A percentile compares a stretch with the other conserved stretches of the same genome.
These are phyloP conservation scores for Aegilops sharonensis DNA, from an alignment of 176 grass and related monocot genomes.

Conservation along the genomic window DNA sequence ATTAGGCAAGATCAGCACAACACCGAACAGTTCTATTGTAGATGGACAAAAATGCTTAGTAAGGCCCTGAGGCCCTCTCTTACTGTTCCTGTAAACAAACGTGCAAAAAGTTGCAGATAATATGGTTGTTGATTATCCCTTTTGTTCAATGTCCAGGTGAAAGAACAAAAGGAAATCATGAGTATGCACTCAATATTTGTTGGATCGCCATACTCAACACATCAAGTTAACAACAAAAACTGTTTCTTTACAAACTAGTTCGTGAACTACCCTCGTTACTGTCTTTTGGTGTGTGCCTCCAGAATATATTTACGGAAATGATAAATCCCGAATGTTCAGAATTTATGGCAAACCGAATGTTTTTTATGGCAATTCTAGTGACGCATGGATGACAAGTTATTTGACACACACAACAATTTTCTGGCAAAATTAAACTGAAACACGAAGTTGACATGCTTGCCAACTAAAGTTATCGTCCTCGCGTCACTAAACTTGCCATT, in stretches of 20 bases:
- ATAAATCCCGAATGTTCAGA: no score
- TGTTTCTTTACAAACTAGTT: neutral
- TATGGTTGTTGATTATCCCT: neutral
- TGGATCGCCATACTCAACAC: neutral
- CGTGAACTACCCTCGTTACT: neutral
- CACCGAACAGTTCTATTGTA: neutral
- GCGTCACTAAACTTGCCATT: no score
- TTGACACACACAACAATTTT: no score
- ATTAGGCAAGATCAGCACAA: no score
- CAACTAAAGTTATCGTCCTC: no score
- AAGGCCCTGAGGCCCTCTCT: neutral
- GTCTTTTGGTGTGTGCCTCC: neutral
- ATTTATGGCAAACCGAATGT: no score
- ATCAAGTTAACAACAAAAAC: neutral
- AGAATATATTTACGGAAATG: neutral
- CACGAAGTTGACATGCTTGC: no score
- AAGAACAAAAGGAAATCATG: constrained; percentile 35
- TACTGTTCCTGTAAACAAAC: neutral
- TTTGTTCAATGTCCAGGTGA: constrained; percentile 22
- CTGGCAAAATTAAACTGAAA: no score
- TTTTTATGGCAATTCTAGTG: no score
- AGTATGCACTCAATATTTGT: neutral
- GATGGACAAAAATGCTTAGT: neutral
- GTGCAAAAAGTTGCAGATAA: neutral
- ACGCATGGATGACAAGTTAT: no score